Percentiles rank a stretch among this genome's conserved stretches.
These are phyloP conservation scores for Apiospora malaysiana DNA, from an alignment of 2,329 filamentous ascomycete species.

Conservation along the genomic window DNA sequence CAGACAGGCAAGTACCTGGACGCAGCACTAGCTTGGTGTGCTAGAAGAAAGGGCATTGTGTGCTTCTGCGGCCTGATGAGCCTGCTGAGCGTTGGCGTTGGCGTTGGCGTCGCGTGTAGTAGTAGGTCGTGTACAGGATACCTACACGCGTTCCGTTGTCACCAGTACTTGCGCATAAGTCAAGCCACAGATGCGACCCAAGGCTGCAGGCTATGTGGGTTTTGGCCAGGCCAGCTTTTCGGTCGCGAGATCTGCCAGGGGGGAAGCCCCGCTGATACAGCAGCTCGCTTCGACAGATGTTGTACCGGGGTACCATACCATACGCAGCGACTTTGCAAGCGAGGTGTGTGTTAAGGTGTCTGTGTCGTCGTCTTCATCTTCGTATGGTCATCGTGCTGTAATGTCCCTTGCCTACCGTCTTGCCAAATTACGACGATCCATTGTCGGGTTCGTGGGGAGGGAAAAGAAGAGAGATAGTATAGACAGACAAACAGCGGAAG, in stretches of 20 bases:
- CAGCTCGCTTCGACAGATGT: neutral
- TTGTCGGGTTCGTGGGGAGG: neutral
- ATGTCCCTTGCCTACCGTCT: neutral
- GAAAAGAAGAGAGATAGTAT: neutral
- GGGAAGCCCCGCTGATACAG: neutral
- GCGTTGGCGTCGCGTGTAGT: neutral
- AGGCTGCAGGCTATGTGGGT: slow-evolving; percentile 7
- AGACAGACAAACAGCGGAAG: no score
- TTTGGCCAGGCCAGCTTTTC: neutral
- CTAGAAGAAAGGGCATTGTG: neutral
- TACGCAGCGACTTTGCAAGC: slow-evolving; percentile 6
- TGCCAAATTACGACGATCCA: slow-evolving; percentile 8
- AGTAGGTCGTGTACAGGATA: neutral
- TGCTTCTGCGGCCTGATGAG: neutral
- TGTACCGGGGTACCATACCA: slow-evolving; percentile 4
- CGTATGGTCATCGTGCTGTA: neutral
- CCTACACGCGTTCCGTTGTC: neutral
- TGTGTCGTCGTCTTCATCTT: no score
- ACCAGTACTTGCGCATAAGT: neutral
- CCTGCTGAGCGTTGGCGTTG: no score
- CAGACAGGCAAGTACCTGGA: neutral
- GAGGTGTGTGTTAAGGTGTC: neutral
- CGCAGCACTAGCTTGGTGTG: neutral
- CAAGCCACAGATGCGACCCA: slow-evolving; percentile 19
- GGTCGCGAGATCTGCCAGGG: slow-evolving; percentile 11